Base-by-base conservation (phyloP, 306 rosid genomes). In the Cicer cuneatum region DNA sequence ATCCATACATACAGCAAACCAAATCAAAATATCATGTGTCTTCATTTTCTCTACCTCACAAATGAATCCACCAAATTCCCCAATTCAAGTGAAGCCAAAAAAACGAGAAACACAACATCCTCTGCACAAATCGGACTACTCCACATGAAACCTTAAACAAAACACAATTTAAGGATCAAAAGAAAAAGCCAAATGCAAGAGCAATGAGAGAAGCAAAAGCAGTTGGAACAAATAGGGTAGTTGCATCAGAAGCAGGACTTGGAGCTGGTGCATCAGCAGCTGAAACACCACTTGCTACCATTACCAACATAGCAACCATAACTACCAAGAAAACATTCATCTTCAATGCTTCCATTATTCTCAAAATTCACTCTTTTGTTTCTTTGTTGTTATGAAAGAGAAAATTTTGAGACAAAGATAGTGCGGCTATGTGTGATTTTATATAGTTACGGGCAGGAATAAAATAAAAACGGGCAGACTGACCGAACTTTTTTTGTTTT, bases 251-350 rank as follows among this genome's bases (percentile, higher is more conserved):
- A 2, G 83, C 8, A 47, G 90, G 90, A 69, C 87, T 74, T 0
- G 90, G 90, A 10, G 90, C 86, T 5, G 90, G 90, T 13, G 83
- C 79, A 0, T 86, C 81, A 13, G 86, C 87, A 21, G 87, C 90
- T 14, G 84, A 78, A 15, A 83, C 90, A 3, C 62, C 38, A 6
- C 61, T 80, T 13, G 59, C 59, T 4, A 64, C 84, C 76, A 84
- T 84, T 19, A 69, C 60, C 63, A 83, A 42, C 47, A 78, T 8
- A 54, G 79, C 75, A 46, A 75, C 29, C n/a, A 78, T n/a, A 41
- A 81, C 6, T 10, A 54, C 71, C 73, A 83, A 59, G 15, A 81
- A 75, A 72, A 83, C 7, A 21, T 70, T 78, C 78, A 83, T 75
- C 79, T 71, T 86, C 73, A 68, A 0, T 33, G 81, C 74, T 51